These are phyloP conservation scores for Magnaporthiopsis rhizophila DNA, from an alignment of 2,329 filamentous ascomycete genomes.

Conservation along the genomic window DNA sequence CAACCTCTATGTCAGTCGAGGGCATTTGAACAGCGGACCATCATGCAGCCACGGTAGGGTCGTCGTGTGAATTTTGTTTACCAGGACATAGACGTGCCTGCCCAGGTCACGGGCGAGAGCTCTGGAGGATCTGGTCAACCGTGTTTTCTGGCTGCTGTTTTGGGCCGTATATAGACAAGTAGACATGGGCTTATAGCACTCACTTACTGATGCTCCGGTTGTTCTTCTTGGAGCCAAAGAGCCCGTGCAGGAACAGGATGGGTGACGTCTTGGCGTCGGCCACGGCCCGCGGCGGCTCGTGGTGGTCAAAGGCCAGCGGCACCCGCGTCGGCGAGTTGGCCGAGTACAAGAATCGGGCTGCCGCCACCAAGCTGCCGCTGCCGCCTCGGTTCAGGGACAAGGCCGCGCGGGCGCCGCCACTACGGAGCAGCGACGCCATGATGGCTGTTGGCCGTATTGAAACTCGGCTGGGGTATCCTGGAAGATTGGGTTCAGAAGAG, in stretches of 20 bases:
- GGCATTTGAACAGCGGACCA: too few relatives aligned
- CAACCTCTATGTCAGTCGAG: too few relatives aligned
- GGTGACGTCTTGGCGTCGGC: conserved; percentile 42
- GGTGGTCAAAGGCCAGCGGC: conserved; percentile 56
- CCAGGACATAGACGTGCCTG: conserved; percentile 73
- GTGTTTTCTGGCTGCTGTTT: background rate
- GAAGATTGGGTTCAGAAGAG: too few relatives aligned
- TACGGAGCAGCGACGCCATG: background rate
- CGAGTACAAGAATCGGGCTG: background rate
- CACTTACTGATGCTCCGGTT: conserved; percentile 93
- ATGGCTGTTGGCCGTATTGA: background rate
- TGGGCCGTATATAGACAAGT: too few relatives aligned
- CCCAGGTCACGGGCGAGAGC: conserved; percentile 72
- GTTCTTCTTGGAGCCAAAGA: conserved; percentile 94
- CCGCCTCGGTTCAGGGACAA: too few relatives aligned
- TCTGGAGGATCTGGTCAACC: conserved; percentile 34
- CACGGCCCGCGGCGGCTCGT: conserved; percentile 45
- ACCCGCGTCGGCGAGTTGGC: conserved; percentile 14
- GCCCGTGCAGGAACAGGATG: conserved; percentile 82
- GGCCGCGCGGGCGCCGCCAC: too few relatives aligned
- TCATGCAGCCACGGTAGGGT: background rate
- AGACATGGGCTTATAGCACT: conserved; percentile 23
- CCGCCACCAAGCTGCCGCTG: too few relatives aligned
- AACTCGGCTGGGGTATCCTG: too few relatives aligned
- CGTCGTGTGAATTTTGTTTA: conserved; percentile 30